Evolutionary conservation across 148 eudicot genomes (phyloP), one percentile per base, ranked within the genome.

Genomic region (Diospyros kaki): DNA sequence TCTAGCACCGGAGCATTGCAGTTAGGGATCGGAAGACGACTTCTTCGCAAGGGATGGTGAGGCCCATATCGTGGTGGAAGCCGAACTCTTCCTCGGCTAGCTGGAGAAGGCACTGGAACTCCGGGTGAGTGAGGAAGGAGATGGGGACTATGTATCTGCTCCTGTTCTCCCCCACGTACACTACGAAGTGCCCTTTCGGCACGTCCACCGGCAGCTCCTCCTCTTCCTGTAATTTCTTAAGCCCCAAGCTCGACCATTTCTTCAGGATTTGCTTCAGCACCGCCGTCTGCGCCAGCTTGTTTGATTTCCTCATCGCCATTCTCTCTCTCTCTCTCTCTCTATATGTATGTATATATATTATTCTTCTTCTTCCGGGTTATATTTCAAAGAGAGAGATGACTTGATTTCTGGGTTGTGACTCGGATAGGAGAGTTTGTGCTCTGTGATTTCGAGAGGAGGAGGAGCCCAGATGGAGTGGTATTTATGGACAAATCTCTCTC

Each of bases 21-120:
- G 91, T 89, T 9, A 93, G 84, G 40, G 97, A 85, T 8, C 76
- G 82, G 64, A 93, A 91, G 71, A 84, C 93, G 4, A 82, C 90
- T 78, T 93, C 97, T 86, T 93, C 97, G 64, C 97, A 93, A 28
- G 98, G 98, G 68, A 93, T 83, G 1, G 93, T 93, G 70, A 93
- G 86, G 8, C 98, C 98, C 90, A 87, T 93, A 2, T 87, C 85
- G 60, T 93, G 94, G 77, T 84, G 84, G 74, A 93, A 93, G 0
- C 98, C 98, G 40, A 93, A 93, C 79, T 91, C 98, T 56, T 93
- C 97, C 63, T 91, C 98, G 4, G 97, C 97, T 10, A 78, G 83
- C 7, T 64, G 88, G 52, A 93, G 94, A 11, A 93, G 86, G 79
- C 83, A 69, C 45, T 89, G 98, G 58, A 93, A 93, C 64, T 89